Percentiles rank a stretch among this genome's conserved stretches.
These are phyloP conservation scores for Russula emetica DNA, from an alignment of 768 basidiomycete genomes.

Conservation along the genomic window DNA sequence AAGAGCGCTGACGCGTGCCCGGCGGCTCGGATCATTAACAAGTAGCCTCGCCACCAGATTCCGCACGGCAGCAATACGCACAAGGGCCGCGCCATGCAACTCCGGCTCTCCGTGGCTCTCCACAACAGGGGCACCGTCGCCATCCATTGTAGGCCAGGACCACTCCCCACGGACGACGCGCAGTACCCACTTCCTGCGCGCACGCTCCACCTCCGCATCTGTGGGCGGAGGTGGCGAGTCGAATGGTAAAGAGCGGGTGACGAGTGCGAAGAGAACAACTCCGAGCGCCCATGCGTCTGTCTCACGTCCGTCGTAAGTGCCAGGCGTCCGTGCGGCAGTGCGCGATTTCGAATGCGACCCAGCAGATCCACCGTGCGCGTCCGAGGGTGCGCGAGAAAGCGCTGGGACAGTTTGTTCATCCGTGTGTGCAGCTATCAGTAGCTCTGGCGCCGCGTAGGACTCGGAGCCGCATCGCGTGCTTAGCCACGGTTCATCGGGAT, in stretches of 20 bases:
- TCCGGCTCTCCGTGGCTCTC: neutral
- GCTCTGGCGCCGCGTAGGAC: constrained; percentile 80
- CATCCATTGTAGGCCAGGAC: constrained; percentile 51
- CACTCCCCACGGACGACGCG: constrained; percentile 79
- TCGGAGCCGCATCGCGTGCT: constrained; percentile 84
- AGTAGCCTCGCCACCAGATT: constrained; percentile 58
- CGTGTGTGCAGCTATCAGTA: constrained; percentile 44
- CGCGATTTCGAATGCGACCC: constrained; percentile 35
- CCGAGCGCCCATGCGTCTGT: constrained; percentile 91
- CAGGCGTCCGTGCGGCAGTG: constrained; percentile 38
- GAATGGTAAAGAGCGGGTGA: constrained; percentile 70
- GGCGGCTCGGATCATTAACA: constrained; percentile 61
- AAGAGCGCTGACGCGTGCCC: constrained; percentile 58
- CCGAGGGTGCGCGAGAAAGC: constrained; percentile 26
- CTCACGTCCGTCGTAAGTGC: constrained; percentile 73
- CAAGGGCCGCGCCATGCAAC: constrained; percentile 38
- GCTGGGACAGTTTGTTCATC: constrained; percentile 28
- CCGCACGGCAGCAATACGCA: constrained; percentile 44
- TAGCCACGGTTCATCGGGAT: constrained; percentile 56
- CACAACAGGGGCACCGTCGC: neutral
- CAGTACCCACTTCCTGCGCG: constrained; percentile 57
- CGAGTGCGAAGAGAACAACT: constrained; percentile 78
- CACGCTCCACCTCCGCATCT: constrained; percentile 38
- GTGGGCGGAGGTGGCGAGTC: constrained; percentile 36
- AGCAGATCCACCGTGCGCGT: constrained; percentile 1